Percentiles rank a stretch among this genome's conserved stretches.
phyloP scores from a whole-genome alignment of 345 rosid species.

The Anacardium occidentale region DNA sequence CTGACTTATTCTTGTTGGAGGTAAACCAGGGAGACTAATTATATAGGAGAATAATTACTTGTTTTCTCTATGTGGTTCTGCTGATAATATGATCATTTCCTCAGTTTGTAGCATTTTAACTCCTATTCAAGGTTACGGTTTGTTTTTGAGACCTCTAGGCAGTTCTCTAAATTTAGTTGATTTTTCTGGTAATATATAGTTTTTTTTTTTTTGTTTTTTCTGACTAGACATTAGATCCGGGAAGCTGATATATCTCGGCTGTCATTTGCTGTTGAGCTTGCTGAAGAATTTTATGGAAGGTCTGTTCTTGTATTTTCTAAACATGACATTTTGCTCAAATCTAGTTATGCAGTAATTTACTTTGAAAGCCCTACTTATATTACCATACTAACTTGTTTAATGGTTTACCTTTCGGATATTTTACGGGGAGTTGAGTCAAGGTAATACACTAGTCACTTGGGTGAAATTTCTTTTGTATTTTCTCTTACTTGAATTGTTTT shows the following conservation, averaged over 20 bases:
- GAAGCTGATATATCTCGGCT: conserved; percentile 99
- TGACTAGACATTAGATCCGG: conserved; percentile 56
- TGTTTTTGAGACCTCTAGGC: background rate
- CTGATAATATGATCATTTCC: background rate
- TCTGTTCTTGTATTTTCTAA: conserved; percentile 29
- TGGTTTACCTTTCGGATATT: conserved; percentile 34
- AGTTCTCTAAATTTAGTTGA: conserved; percentile 17
- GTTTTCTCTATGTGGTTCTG: background rate
- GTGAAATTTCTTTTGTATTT: conserved; percentile 17
- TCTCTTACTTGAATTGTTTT: conserved; percentile 14
- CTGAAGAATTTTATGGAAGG: conserved; percentile 99
- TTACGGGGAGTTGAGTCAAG: conserved; percentile 74
- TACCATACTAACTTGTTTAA: conserved; percentile 42
- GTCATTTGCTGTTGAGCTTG: conserved; percentile 98
- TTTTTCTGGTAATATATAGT: conserved; percentile 13
- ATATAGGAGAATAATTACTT: background rate
- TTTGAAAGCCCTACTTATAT: conserved; percentile 2
- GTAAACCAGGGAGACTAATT: background rate
- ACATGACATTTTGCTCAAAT: conserved; percentile 10
- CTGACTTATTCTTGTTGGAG: conserved; percentile 4
- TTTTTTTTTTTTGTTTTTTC: conserved; percentile 11
- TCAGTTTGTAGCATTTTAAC: background rate
- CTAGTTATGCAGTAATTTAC: conserved; percentile 10
- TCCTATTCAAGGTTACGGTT: background rate
- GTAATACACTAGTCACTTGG: conserved; percentile 41